Evolutionary conservation across 768 basidiomycete genomes (phyloP).

Genomic region (Tephrocybe sp.): DNA sequence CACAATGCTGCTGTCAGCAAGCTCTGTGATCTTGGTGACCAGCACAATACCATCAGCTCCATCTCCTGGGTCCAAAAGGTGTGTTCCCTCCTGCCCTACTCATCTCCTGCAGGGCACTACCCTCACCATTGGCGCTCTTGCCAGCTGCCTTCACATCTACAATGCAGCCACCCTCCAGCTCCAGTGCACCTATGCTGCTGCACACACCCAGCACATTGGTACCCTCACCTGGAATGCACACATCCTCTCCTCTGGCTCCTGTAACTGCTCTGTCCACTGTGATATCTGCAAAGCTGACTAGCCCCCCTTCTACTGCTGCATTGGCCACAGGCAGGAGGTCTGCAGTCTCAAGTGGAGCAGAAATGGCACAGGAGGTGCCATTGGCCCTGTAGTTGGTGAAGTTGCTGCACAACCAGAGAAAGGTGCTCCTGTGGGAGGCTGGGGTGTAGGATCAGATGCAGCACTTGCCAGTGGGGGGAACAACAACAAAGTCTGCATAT

Average conservation of each 20-base stretch:
- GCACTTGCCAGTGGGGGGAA: conserved; percentile 94
- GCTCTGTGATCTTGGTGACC: conserved; percentile 76
- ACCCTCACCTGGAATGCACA: conserved; percentile 92
- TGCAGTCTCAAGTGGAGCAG: conserved; percentile 94
- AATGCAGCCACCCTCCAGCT: conserved; percentile 78
- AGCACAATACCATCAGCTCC: conserved; percentile 77
- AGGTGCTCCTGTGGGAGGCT: not conserved
- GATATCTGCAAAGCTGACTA: conserved; percentile 76
- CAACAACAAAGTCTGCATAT: conserved; percentile 98
- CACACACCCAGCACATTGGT: conserved; percentile 89
- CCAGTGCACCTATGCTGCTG: conserved; percentile 79
- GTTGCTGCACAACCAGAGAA: not conserved
- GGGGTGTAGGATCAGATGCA: conserved; percentile 28
- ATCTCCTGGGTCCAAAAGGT: conserved; percentile 90
- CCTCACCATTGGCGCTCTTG: conserved; percentile 90
- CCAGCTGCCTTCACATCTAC: conserved; percentile 89
- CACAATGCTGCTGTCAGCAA: conserved; percentile 91
- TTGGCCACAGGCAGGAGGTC: conserved; percentile 89
- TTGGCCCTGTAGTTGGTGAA: not conserved
- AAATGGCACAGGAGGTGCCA: conserved; percentile 20
- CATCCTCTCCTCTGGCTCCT: conserved; percentile 85
- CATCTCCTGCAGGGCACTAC: conserved; percentile 62
- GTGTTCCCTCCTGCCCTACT: not conserved
- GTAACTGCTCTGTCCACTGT: conserved; percentile 87
- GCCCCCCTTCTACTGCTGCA: conserved; percentile 68